Conservation (phyloP, 108 stramenopile species). For the Cyclotella distinguenda region DNA sequence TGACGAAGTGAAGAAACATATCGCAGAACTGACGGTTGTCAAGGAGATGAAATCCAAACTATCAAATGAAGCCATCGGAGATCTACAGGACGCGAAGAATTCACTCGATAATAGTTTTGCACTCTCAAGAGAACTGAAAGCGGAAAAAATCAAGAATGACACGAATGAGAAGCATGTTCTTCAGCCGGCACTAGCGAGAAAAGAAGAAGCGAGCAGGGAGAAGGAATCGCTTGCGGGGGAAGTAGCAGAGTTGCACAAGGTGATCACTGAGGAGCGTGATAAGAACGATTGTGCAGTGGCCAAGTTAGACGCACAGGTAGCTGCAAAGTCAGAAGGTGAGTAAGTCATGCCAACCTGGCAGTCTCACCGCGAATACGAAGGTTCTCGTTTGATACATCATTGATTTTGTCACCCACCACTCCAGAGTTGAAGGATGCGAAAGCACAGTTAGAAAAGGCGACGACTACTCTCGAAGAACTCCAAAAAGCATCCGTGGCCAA, state of each 20-base stretch:
- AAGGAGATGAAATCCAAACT: slow-evolving; percentile 12
- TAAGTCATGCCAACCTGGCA: too few relatives aligned
- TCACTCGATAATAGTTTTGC: slow-evolving; percentile 16
- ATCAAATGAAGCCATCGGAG: slow-evolving; percentile 16
- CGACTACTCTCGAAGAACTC: slow-evolving; percentile 14
- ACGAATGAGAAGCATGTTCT: slow-evolving; percentile 18
- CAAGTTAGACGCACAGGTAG: neutral
- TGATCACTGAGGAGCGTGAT: slow-evolving; percentile 6
- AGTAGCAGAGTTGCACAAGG: slow-evolving; percentile 24
- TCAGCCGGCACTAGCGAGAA: slow-evolving; percentile 24
- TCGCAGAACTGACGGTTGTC: slow-evolving; percentile 13
- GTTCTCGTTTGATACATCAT: neutral
- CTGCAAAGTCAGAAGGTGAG: slow-evolving; percentile 9
- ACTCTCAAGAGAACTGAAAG: slow-evolving; percentile 4
- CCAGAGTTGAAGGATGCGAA: slow-evolving; percentile 26
- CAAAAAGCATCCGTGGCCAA: slow-evolving; percentile 5
- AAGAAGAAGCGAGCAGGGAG: slow-evolving; percentile 40
- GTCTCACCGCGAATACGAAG: too few relatives aligned
- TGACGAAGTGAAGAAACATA: slow-evolving; percentile 24
- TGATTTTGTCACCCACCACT: neutral
- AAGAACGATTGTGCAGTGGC: slow-evolving; percentile 8
- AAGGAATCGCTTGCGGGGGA: slow-evolving; percentile 39
- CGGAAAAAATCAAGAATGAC: slow-evolving; percentile 30
- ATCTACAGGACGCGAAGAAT: slow-evolving; percentile 17
- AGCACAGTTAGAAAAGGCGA: slow-evolving; percentile 14